Percentiles rank a stretch among this genome's conserved stretches.
Evolutionary conservation across 768 basidiomycete species (phyloP).

Genomic region (Tubosaeta sp.): DNA sequence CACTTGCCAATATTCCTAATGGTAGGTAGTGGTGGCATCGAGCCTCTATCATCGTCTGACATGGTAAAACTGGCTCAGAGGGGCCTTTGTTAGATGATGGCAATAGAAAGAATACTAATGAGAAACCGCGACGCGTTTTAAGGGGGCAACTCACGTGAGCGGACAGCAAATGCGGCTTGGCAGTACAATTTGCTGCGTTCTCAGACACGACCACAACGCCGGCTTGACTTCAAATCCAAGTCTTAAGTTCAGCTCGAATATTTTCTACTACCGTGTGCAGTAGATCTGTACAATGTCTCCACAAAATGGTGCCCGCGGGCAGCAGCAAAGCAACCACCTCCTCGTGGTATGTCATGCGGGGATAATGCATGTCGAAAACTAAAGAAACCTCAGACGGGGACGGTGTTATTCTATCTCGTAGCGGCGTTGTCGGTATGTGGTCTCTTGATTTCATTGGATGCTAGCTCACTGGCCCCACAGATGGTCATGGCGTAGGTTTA

Average conservation of each 20-base stretch:
- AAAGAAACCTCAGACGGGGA: conserved; percentile 48
- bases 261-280: neutral
- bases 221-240: neutral
- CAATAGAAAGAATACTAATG: neutral
- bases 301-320: conserved; percentile 24
- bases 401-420: conserved; percentile 84
- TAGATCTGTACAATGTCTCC: conserved; percentile 18
- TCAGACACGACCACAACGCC: neutral
- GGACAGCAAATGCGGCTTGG: neutral
- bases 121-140: neutral
- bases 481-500: conserved; percentile 83
- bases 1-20: conserved; percentile 39
- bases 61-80: conserved; percentile 9
- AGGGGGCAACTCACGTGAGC: conserved; percentile 18
- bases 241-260: neutral
- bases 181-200: conserved; percentile 5
- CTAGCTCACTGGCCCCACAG: conserved; percentile 34
- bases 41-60: conserved; percentile 26
- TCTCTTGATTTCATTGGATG: neutral
- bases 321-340: conserved; percentile 30
- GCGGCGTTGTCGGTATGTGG: conserved; percentile 77
- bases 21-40: conserved; percentile 29
- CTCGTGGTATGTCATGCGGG: conserved; percentile 27
- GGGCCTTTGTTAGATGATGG: neutral
- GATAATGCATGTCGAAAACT: conserved; percentile 1